Conservation (phyloP, 345 rosid genomes). For the Hypericum androsaemum region DNA sequence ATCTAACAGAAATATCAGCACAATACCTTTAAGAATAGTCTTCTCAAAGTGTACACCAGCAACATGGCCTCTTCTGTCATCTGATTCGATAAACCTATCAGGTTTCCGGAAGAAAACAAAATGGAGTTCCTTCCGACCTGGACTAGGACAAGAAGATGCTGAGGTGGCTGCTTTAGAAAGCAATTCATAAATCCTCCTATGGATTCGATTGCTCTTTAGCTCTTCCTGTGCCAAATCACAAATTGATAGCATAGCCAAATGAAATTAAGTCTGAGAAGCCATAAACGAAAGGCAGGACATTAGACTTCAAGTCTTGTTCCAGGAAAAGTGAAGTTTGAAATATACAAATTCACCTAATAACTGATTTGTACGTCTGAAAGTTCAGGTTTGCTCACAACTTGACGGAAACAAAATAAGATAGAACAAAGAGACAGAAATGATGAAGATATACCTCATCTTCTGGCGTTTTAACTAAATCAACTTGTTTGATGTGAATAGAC, state of each 20-base stretch:
- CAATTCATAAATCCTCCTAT: constrained; percentile 60
- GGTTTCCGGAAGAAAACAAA: constrained; percentile 83
- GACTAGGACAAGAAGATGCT: constrained; percentile 27
- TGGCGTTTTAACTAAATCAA: constrained; percentile 47
- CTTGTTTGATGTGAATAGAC: constrained; percentile 36
- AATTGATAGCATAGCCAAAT: background rate
- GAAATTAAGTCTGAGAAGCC: background rate
- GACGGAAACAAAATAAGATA: background rate
- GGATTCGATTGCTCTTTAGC: constrained; percentile 54
- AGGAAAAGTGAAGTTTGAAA: too few species aligned
- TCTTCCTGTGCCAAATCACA: constrained; percentile 48
- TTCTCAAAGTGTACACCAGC: constrained; percentile 66
- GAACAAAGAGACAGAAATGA: background rate
- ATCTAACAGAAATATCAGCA: constrained; percentile 2
- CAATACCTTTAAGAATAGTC: constrained; percentile 61
- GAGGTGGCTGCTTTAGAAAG: constrained; percentile 54
- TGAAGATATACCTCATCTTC: constrained; percentile 58
- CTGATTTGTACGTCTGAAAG: too few species aligned
- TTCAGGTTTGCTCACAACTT: too few species aligned
- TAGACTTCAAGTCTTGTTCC: too few species aligned
- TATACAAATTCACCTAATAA: too few species aligned
- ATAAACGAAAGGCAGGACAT: too few species aligned
- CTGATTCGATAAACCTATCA: constrained; percentile 52
- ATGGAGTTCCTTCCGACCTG: constrained; percentile 65
- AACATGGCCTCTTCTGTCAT: constrained; percentile 48